Evolutionary conservation across 192 early-diverging fungal species (phyloP), one percentile per base, ranked within the genome.

Genomic region (Anaeromyces robustus): DNA sequence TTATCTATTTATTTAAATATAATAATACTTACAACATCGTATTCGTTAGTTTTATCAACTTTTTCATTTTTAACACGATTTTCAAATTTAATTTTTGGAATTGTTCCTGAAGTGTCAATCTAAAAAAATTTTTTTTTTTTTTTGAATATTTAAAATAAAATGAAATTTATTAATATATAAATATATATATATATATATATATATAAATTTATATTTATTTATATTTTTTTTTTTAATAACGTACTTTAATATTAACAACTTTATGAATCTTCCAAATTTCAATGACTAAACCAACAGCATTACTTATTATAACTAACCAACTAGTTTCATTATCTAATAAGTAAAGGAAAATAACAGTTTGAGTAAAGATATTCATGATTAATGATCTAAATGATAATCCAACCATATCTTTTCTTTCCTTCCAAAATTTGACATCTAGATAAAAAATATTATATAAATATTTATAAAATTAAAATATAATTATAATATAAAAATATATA

Each of bases 251-350:
- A 81, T 93, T 93, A 41, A 95, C 88, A 19, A 93, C 94, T 82
- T 94, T 95, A 80, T 93, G 89, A 77, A 97, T 93, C 84, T 97
- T 97, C 96, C 96, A 97, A 9, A 91, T 84, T 81, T 97, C 96
- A 85, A 97, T 95, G 0, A 92, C 81, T 30, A 96, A 83, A 26
- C 94, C 94, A 77, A 92, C 81, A n/a, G 92, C 94, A 83, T 92
- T 91, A 30, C 93, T 94, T 77, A 95, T 86, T 30, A 97, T 83
- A 79, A 96, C 92, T 92, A 96, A 94, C 87, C 90, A 94, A 68
- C 88, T 90, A 9, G 95, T 97, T 30, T 94, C 92, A 86, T 96
- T 96, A 82, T 96, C 96, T 80, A 95, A 85, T 28, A 97, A 85
- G 81, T 96, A 97, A 77, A 95, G 84, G 82, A 96, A 94, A 78